Evolutionary conservation across 164 flowering plant genomes (phyloP).

Genomic region (Tinospora cordifolia): DNA sequence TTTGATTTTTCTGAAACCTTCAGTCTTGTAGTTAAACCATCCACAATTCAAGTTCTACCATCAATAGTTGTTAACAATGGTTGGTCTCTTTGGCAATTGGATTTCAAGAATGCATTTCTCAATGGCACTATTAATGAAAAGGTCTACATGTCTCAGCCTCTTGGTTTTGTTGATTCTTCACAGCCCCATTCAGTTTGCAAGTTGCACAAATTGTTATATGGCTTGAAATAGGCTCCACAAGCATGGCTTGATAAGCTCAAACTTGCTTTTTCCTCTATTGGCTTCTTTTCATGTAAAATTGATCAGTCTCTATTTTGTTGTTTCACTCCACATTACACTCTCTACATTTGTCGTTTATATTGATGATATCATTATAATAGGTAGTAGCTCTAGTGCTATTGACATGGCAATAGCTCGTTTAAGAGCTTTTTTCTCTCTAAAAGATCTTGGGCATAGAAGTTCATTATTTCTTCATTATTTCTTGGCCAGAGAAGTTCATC

Average conservation of each 20-base stretch:
- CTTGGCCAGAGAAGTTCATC: not conserved
- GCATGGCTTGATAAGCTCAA: not conserved
- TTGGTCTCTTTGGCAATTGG: slow-evolving; percentile 3
- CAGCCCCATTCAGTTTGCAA: not conserved
- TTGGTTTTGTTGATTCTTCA: not conserved
- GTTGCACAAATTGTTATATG: not conserved
- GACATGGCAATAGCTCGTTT: not conserved
- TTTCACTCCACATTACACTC: not conserved
- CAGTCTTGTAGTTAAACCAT: not conserved
- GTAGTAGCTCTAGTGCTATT: not conserved
- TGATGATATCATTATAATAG: slow-evolving; percentile 4
- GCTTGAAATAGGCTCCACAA: slow-evolving; percentile 3
- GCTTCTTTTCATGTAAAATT: not conserved
- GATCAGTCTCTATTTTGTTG: no score
- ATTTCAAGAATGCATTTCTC: not conserved
- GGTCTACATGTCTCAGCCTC: not conserved
- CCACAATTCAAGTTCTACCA: not conserved
- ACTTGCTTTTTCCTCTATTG: no score
- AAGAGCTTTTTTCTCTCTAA: not conserved
- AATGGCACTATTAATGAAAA: not conserved
- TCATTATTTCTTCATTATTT: no score
- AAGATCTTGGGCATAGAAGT: slow-evolving; percentile 7
- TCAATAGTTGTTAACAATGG: not conserved
- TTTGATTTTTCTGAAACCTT: not conserved
- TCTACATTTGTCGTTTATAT: not conserved